phyloP scores from a whole-genome alignment of 2,329 filamentous ascomycete species.

The Ascochyta clinopodiicola region DNA sequence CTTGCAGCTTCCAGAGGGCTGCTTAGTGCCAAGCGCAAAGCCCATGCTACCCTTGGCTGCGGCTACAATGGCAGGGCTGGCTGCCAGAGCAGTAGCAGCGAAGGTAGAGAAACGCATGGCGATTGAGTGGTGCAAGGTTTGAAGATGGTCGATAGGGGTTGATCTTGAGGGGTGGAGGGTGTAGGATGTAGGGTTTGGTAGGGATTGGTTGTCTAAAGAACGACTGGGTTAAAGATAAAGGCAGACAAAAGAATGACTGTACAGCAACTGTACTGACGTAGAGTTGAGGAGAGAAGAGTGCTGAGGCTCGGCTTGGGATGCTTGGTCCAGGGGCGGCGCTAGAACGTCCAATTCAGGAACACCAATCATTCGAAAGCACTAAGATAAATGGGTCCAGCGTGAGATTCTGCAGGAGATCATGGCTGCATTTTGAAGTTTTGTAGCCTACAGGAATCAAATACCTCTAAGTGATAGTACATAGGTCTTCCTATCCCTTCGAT shows the following conservation, averaged over 20 bases:
- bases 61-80: constrained; percentile 56
- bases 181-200: not conserved
- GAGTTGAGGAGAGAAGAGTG: constrained; percentile 21
- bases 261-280: constrained; percentile 28
- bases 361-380: constrained; percentile 18
- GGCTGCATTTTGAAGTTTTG: not conserved
- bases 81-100: constrained; percentile 39
- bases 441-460: not conserved
- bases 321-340: constrained; percentile 38
- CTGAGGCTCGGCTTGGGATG: constrained; percentile 19
- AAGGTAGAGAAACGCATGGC: constrained; percentile 47
- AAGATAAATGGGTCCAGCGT: not conserved
- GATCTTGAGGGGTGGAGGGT: not conserved
- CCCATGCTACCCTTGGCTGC: constrained; percentile 64
- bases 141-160: constrained; percentile 1
- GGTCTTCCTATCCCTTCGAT: constrained; percentile 6
- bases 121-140: constrained; percentile 12
- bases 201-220: constrained; percentile 12
- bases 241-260: constrained; percentile 34
- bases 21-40: constrained; percentile 71
- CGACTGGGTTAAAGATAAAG: constrained; percentile 23
- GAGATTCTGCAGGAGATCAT: not conserved
- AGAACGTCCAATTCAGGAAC: constrained; percentile 24
- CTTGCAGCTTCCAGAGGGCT: constrained; percentile 67
- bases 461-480: not conserved